A percentile compares a stretch with the other conserved stretches of the same genome.
These are phyloP conservation scores for Calonectria hawksworthii DNA, from an alignment of 2,329 filamentous ascomycete genomes.

Conservation along the genomic window DNA sequence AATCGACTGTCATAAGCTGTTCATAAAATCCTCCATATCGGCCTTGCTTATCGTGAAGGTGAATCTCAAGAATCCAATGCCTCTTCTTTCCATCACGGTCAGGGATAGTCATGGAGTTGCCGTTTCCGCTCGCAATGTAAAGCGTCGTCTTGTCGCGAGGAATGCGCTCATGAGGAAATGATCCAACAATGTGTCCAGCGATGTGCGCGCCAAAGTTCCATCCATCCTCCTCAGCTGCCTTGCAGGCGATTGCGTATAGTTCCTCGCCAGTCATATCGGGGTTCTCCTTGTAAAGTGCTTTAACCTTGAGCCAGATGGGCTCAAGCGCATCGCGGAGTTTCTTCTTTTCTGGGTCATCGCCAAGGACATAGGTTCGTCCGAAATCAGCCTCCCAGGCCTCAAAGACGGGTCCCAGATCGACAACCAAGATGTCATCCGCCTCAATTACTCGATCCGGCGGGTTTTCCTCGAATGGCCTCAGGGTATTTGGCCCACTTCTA, in stretches of 20 bases:
- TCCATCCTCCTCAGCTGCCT: slow-evolving; percentile 54
- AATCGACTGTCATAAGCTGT: slow-evolving; percentile 48
- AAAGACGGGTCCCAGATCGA: slow-evolving; percentile 67
- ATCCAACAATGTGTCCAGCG: slow-evolving; percentile 64
- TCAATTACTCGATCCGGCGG: slow-evolving; percentile 63
- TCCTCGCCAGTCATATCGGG: slow-evolving; percentile 63
- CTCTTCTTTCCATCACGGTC: slow-evolving; percentile 58
- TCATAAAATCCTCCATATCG: slow-evolving; percentile 60
- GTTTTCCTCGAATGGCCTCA: slow-evolving; percentile 62
- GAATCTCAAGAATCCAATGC: slow-evolving; percentile 66
- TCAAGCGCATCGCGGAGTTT: slow-evolving; percentile 61
- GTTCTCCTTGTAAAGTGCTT: slow-evolving; percentile 53
- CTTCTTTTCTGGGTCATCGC: slow-evolving; percentile 59
- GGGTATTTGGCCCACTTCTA: slow-evolving; percentile 63
- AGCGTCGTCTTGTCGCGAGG: slow-evolving; percentile 60
- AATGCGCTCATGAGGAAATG: slow-evolving; percentile 66
- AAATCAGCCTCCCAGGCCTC: slow-evolving; percentile 68
- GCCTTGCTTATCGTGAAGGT: slow-evolving; percentile 57
- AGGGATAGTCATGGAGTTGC: slow-evolving; percentile 53
- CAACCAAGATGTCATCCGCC: slow-evolving; percentile 64
- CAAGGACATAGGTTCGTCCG: slow-evolving; percentile 65
- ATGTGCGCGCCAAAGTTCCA: slow-evolving; percentile 60
- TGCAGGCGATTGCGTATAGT: slow-evolving; percentile 60
- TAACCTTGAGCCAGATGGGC: slow-evolving; percentile 61
- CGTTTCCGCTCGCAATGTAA: slow-evolving; percentile 61